Percentiles rank a stretch among this genome's conserved stretches.
Conservation (phyloP, 495 filamentous ascomycete genomes). For the Penicillium flavigenum region DNA sequence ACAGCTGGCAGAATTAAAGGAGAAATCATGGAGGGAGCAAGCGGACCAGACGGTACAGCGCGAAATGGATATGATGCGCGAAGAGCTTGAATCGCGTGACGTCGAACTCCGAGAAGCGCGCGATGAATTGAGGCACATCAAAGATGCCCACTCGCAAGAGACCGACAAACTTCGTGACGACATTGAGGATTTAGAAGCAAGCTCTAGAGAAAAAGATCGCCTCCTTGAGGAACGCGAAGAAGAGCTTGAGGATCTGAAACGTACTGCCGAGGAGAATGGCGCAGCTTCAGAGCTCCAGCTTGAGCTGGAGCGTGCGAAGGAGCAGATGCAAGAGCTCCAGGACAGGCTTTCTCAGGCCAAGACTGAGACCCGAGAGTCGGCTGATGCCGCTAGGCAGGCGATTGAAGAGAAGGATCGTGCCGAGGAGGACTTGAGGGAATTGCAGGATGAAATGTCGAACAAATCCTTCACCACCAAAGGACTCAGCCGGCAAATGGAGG, state of each 20-base stretch:
- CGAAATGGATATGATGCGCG: conserved; percentile 59
- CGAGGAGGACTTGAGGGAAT: conserved; percentile 53
- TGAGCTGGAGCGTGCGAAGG: conserved; percentile 54
- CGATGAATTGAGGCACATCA: conserved; percentile 43
- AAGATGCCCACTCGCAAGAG: conserved; percentile 52
- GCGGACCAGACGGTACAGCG: conserved; percentile 62
- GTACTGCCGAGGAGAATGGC: conserved; percentile 52
- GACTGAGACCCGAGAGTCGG: conserved; percentile 56
- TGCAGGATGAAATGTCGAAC: conserved; percentile 75
- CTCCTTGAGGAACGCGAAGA: conserved; percentile 64
- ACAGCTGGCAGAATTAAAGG: conserved; percentile 73
- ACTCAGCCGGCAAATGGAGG: conserved; percentile 72
- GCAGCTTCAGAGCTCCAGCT: conserved; percentile 52
- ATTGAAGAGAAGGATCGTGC: conserved; percentile 55
- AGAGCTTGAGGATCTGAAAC: conserved; percentile 60
- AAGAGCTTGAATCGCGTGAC: conserved; percentile 58
- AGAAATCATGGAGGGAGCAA: conserved; percentile 73
- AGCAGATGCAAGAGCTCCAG: conserved; percentile 61
- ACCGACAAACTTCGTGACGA: conserved; percentile 65
- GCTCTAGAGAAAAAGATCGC: conserved; percentile 64
- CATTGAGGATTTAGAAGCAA: conserved; percentile 64
- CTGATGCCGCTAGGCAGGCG: conserved; percentile 62
- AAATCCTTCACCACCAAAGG: conserved; percentile 76
- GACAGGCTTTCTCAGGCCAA: conserved; percentile 53
- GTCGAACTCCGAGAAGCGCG: conserved; percentile 49